Conservation (phyloP, 75 land plant genomes). For the Pseudotsuga menziesii region DNA sequence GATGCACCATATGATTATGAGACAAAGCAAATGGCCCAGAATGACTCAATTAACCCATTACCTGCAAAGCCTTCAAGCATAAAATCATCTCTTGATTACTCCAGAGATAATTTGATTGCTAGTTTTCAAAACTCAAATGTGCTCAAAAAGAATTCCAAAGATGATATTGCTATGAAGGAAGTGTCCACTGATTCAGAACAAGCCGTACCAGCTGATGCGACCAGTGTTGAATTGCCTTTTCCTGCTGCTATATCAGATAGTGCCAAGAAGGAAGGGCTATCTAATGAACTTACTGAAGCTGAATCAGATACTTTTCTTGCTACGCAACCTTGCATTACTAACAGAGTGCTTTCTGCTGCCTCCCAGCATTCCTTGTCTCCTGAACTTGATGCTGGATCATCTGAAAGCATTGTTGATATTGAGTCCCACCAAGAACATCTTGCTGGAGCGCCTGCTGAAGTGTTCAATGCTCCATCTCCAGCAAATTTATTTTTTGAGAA, state of each 20-base stretch:
- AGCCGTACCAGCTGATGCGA: neutral
- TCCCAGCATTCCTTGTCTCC: neutral
- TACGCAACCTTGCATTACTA: neutral
- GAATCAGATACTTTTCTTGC: neutral
- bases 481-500: constrained; percentile 1
- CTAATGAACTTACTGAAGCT: neutral
- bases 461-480: neutral
- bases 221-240: neutral
- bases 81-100: neutral
- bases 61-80: neutral
- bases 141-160: neutral
- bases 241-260: neutral
- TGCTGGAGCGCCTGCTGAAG: neutral
- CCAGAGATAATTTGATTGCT: neutral
- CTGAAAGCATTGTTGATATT: neutral
- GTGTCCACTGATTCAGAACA: constrained; percentile 2
- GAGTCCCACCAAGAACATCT: neutral
- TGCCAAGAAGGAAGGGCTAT: neutral
- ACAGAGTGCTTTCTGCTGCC: neutral
- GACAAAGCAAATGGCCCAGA: neutral
- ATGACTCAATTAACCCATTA: neutral
- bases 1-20: neutral
- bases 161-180: constrained; percentile 1
- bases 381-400: neutral
- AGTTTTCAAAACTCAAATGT: neutral